Evolutionary conservation across 176 grass and related monocot species (phyloP), one percentile per base, ranked within the genome.

Genomic region (Zoysia japonica): DNA sequence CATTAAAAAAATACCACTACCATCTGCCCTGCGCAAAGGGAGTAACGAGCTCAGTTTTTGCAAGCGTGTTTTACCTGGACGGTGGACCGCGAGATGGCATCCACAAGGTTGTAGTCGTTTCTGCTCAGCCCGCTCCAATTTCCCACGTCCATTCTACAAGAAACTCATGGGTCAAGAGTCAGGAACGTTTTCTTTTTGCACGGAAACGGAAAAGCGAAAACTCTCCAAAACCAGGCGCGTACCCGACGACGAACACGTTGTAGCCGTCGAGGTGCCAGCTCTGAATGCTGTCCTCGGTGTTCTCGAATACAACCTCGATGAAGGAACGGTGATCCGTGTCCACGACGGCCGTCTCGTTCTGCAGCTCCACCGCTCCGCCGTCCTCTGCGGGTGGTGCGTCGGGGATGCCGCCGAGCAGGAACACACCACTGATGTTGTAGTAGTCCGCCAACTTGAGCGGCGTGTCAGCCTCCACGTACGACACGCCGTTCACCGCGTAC

Each of bases 251-350:
- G 77, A 92, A 97, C 42, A 89, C 78, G 85, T 44, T 94, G 44
- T 97, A 88, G 42, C 94, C 94, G 20, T 97, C 86, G 0, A 97
- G 85, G 68, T 97, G 94, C 94, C 91, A 97, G 85, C 87, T 92
- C 78, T 97, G 91, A 54, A 97, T 40, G 38, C 19, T 43, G 45
- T 68, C 72, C 80, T 94, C 89, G 20, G 15, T 46, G 78, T 97
- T 97, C 74, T 92, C 85, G 53, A 97, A 88, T 67, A 97, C 87
- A 11, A 97, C 42, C 85, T 97, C 94, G 16, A 87, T 61, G 72
- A 97, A 97, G 43, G 82, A 66, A 1, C 79, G 85, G 84, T 84
- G 85, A 79, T 97, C 94, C 4, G 91, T 84, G 72, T 86, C 86
- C 94, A 97, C 90, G 70, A 97, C 91, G 0, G 87, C 80, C 61